Evolutionary conservation across 163 green algal genomes (phyloP).

Genomic region (Volvox carteri): DNA sequence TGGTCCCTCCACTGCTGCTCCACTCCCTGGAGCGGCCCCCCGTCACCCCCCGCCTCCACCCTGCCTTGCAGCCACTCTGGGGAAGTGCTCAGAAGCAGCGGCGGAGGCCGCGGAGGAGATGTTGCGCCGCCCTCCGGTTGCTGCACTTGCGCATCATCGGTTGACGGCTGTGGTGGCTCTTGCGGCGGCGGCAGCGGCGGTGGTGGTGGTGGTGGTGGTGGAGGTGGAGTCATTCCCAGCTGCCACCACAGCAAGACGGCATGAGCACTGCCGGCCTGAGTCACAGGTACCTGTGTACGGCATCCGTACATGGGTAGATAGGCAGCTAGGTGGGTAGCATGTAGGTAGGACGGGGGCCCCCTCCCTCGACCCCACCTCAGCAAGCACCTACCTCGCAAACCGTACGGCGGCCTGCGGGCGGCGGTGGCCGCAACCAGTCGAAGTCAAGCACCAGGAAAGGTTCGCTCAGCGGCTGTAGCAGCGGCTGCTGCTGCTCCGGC

Average conservation of each 20-base stretch:
- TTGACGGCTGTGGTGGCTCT: not conserved
- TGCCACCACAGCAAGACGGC: constrained; percentile 66
- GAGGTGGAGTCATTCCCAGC: constrained; percentile 65
- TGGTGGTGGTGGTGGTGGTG: too few species aligned
- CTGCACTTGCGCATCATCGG: not conserved
- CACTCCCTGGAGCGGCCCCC: constrained; percentile 30
- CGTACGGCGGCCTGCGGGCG: not conserved
- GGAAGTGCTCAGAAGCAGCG: constrained; percentile 56
- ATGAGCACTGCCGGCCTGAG: constrained; percentile 24
- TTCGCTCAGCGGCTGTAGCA: constrained; percentile 7
- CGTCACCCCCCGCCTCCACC: constrained; percentile 48
- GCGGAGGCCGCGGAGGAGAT: not conserved
- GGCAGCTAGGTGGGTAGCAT: not conserved
- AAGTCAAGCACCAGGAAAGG: constrained; percentile 53
- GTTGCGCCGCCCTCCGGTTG: not conserved
- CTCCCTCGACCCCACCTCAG: not conserved
- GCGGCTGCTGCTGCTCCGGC: constrained; percentile 1
- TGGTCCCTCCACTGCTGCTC: constrained; percentile 57
- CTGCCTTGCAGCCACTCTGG: constrained; percentile 35
- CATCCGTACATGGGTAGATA: not conserved
- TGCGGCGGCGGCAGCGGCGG: not conserved
- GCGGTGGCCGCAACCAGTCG: constrained; percentile 46
- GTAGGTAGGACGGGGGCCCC: not conserved
- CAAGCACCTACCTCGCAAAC: not conserved
- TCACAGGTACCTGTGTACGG: constrained; percentile 41